Evolutionary conservation across 2,329 filamentous ascomycete genomes (phyloP), one percentile per base, ranked within the genome.

Genomic region (Calonectria montana): DNA sequence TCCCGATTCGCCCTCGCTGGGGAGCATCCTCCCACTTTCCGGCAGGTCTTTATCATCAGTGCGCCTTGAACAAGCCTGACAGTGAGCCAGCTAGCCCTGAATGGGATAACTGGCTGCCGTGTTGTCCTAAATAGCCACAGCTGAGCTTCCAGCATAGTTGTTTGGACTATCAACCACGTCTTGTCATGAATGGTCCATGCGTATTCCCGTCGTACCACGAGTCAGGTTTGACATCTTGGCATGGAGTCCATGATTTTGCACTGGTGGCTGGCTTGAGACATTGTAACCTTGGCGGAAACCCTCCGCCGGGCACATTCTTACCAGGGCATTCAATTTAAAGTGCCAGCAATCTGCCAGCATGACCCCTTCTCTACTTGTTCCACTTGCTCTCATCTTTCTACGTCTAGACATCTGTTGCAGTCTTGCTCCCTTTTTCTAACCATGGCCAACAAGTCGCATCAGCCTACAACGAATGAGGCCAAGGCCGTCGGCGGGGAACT

Each of bases 401-500:
- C 29, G 2, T 12, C 16, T 13, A 25, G 23, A 18, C 4, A 39
- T 15, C 1, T 31, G 23, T 16, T 8, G 13, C 3, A 3, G 29
- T 18, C 50, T 31, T 55, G 29, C 10, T 57, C 18, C 9, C 8
- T 15, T 25, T 21, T 10, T 35, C 13, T n/a, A 62, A 45, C 23
- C 41, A 57, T 67, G 50, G 65, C 25, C 18, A 61, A n/a, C 13
- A 47, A 43, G 35, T 41, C 63, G 35, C 63, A 65, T 31, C 47
- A 65, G 48, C 35, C 63, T 2, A 65, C 63, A 35, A 37, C 48
- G 10, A 39, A 37, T 1, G 63, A 65, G 48, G 35, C 35, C 13
- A 65, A 65, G 7, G 63, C 63, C 37, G 63, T 65, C 18, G 63
- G 63, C 25, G 29, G 35, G 12, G 63, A 65, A 27, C 15, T 65